Conservation (phyloP, 148 eudicot genomes). For the Talinum fruticosum region DNA sequence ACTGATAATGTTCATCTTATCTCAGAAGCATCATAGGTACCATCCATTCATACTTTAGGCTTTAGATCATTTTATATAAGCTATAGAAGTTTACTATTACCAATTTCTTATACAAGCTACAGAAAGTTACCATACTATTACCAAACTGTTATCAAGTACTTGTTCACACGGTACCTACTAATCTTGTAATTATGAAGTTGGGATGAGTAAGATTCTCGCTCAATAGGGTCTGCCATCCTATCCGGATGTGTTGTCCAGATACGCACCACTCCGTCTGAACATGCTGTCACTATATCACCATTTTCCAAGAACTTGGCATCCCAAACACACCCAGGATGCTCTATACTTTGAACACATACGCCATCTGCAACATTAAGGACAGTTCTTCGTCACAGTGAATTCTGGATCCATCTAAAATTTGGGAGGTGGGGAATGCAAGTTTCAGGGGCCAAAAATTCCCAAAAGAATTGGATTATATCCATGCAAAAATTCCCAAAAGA, state of each 20-base stretch:
- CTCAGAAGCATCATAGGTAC: neutral
- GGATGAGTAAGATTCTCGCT: conserved; percentile 55
- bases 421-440: too few species aligned
- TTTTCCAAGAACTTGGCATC: conserved; percentile 91
- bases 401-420: neutral
- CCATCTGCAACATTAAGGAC: conserved; percentile 58
- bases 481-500: neutral
- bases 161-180: conserved; percentile 63
- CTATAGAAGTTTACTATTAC: neutral
- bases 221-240: conserved; percentile 59
- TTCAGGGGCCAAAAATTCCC: too few species aligned
- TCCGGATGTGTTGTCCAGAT: conserved; percentile 75
- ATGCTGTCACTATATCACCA: conserved; percentile 91
- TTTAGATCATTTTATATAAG: neutral
- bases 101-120: conserved; percentile 6
- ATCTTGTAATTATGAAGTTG: conserved; percentile 71
- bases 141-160: neutral
- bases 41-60: neutral
- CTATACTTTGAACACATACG: conserved; percentile 81
- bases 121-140: neutral
- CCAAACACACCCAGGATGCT: conserved; percentile 99
- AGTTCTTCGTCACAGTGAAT: neutral
- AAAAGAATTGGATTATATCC: neutral
- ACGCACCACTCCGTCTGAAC: conserved; percentile 90
- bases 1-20: neutral